phyloP scores from a whole-genome alignment of 306 rosid species.

The Cicer judaicum region DNA sequence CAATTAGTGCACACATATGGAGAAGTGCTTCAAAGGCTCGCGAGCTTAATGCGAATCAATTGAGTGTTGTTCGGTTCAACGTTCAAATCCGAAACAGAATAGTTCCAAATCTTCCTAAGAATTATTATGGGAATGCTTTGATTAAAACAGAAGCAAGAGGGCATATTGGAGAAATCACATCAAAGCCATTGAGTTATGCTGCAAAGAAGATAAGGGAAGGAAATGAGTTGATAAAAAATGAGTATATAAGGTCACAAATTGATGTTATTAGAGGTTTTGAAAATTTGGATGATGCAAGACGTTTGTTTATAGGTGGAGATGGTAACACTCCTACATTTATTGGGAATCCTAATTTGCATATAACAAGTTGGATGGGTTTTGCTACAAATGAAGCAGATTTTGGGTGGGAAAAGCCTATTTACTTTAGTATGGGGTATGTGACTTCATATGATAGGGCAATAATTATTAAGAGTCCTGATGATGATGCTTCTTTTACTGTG shows the following conservation, averaged over 20 bases:
- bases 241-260: slow-evolving; percentile 27
- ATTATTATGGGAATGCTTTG: slow-evolving; percentile 37
- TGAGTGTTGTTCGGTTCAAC: background rate
- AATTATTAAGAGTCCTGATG: background rate
- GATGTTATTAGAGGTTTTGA: background rate
- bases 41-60: background rate
- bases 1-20: slow-evolving; percentile 36
- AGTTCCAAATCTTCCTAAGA: slow-evolving; percentile 30
- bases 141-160: background rate
- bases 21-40: slow-evolving; percentile 27
- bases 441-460: background rate
- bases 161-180: slow-evolving; percentile 9
- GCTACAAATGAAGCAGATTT: background rate
- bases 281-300: background rate
- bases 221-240: background rate
- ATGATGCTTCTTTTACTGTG: slow-evolving; percentile 29
- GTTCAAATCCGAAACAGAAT: background rate
- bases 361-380: slow-evolving; percentile 30
- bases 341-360: slow-evolving; percentile 29
- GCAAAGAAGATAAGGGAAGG: slow-evolving; percentile 33
- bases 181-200: slow-evolving; percentile 25
- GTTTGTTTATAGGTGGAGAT: background rate
- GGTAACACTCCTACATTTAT: background rate
- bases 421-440: slow-evolving; percentile 2
- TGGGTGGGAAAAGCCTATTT: slow-evolving; percentile 35